These are phyloP conservation scores for Vigna nakashimae DNA, from an alignment of 306 rosid genomes.

Conservation along the genomic window DNA sequence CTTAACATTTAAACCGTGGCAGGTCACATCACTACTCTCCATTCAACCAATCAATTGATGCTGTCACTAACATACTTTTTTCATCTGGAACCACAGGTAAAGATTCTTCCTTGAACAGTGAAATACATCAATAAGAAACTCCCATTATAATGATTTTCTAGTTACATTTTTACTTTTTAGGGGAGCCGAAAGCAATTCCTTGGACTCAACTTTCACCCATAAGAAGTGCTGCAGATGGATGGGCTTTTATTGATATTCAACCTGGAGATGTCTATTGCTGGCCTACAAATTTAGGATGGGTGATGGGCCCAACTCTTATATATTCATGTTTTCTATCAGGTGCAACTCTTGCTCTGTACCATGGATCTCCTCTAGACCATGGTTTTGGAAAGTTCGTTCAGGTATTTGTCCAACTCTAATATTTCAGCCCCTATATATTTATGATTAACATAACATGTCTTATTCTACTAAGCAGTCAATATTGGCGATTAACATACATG, in stretches of 20 bases:
- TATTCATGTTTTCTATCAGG: constrained; percentile 76
- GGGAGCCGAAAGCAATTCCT: constrained; percentile 98
- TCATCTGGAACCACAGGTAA: constrained; percentile 98
- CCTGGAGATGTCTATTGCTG: constrained; percentile 78
- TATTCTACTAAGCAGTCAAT: not conserved
- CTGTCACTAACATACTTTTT: constrained; percentile 81
- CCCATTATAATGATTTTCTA: constrained; percentile 33
- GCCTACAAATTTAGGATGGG: constrained; percentile 99
- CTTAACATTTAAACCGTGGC: constrained; percentile 45
- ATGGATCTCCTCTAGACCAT: constrained; percentile 91
- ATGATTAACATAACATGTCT: not conserved
- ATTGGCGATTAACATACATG: not conserved
- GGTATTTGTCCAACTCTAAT: constrained; percentile 55
- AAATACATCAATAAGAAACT: constrained; percentile 9
- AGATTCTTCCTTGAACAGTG: constrained; percentile 3
- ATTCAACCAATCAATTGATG: constrained; percentile 65
- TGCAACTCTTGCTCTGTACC: constrained; percentile 90
- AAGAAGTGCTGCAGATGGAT: constrained; percentile 77
- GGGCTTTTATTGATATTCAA: constrained; percentile 74
- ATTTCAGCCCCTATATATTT: constrained; percentile 1
- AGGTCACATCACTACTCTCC: constrained; percentile 70
- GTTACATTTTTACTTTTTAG: constrained; percentile 48
- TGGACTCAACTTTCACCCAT: constrained; percentile 96
- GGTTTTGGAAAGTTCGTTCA: constrained; percentile 94
- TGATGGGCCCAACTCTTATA: constrained; percentile 77